Conservation (phyloP, 148 eudicot species). For the Cornus suecica region DNA sequence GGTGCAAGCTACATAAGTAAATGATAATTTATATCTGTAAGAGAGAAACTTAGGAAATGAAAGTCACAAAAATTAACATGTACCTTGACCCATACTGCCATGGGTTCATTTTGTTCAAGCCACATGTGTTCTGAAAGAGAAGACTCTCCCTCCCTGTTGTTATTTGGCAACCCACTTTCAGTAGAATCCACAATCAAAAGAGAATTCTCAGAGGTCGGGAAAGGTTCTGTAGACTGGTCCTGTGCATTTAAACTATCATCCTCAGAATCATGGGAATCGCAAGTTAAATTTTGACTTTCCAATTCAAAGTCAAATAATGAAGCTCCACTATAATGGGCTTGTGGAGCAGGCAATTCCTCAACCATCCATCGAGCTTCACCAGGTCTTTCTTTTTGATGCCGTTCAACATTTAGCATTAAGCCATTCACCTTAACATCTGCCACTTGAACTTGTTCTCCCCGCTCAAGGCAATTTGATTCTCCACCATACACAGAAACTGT, state of each 20-base stretch:
- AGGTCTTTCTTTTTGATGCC: constrained; percentile 21
- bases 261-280: constrained; percentile 50
- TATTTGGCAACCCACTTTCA: constrained; percentile 40
- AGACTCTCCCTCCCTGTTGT: constrained; percentile 42
- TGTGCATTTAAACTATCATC: constrained; percentile 39
- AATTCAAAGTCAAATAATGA: constrained; percentile 38
- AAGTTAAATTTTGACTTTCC: constrained; percentile 39
- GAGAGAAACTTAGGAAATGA: background rate
- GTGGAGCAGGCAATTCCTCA: constrained; percentile 28
- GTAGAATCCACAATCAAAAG: constrained; percentile 47
- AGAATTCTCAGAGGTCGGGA: constrained; percentile 49
- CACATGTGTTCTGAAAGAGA: constrained; percentile 43
- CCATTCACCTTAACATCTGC: constrained; percentile 34
- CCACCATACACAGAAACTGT: constrained; percentile 35
- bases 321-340: constrained; percentile 31
- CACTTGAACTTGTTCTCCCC: constrained; percentile 25
- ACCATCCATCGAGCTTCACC: constrained; percentile 25
- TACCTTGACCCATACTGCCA: constrained; percentile 99
- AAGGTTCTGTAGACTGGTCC: constrained; percentile 37
- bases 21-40: background rate
- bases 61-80: constrained; percentile 6
- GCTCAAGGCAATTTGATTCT: constrained; percentile 39
- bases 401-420: constrained; percentile 27
- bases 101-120: constrained; percentile 64
- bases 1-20: background rate